phyloP scores from a whole-genome alignment of 805 yeast genomes.

The Candida ovalis region DNA sequence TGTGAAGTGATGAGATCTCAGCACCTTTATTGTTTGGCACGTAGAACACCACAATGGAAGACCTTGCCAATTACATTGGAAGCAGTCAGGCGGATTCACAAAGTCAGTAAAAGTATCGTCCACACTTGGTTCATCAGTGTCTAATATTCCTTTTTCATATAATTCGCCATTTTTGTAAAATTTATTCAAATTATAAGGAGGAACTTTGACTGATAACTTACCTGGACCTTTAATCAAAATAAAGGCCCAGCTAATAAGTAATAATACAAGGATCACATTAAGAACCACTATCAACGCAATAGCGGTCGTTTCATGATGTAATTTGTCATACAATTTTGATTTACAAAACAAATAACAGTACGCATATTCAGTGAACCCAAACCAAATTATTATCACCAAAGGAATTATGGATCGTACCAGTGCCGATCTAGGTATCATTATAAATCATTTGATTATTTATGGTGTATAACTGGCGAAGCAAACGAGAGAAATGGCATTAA shows the following conservation, averaged over 20 bases:
- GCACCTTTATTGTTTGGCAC: conserved; percentile 62
- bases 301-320: conserved; percentile 31
- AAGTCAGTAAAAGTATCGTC: conserved; percentile 12
- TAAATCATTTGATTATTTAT: not conserved
- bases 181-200: conserved; percentile 31
- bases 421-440: not conserved
- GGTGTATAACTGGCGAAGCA: too few species aligned
- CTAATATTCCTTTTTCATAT: conserved; percentile 2
- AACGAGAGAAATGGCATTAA: too few species aligned
- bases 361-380: conserved; percentile 28
- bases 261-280: conserved; percentile 25
- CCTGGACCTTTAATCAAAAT: conserved; percentile 60
- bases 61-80: conserved; percentile 69
- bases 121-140: conserved; percentile 3
- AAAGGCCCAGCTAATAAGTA: conserved; percentile 41
- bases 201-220: conserved; percentile 31
- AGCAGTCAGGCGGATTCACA: conserved; percentile 50
- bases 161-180: conserved; percentile 22
- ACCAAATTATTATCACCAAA: conserved; percentile 11
- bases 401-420: conserved; percentile 11
- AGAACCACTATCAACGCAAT: conserved; percentile 31
- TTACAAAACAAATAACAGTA: conserved; percentile 28
- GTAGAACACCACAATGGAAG: conserved; percentile 71
- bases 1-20: conserved; percentile 69
- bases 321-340: conserved; percentile 38